Percentiles rank a stretch among this genome's conserved stretches.
phyloP scores from a whole-genome alignment of 768 basidiomycete genomes.

The Termitomyces sp. region DNA sequence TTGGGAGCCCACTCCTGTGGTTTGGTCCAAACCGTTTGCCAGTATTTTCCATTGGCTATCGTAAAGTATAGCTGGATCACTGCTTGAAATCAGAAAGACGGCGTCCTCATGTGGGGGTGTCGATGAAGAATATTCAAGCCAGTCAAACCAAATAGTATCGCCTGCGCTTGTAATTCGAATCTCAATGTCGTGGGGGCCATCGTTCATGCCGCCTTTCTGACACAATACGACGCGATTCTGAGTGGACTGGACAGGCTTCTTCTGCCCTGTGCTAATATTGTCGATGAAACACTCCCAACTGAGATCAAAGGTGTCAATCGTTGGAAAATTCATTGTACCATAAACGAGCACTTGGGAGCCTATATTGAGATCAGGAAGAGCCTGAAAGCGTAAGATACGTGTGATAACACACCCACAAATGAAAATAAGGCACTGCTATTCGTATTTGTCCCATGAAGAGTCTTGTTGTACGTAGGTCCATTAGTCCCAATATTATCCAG shows the following conservation, averaged over 20 bases:
- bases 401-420: conserved; percentile 22
- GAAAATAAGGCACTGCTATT: conserved; percentile 24
- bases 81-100: conserved; percentile 1
- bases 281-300: conserved; percentile 24
- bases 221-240: conserved; percentile 19
- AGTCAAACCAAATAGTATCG: conserved; percentile 27
- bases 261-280: conserved; percentile 11
- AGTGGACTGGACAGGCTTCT: neutral
- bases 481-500: conserved; percentile 25
- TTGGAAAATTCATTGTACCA: conserved; percentile 19
- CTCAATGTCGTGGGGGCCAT: conserved; percentile 20
- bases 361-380: neutral
- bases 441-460: conserved; percentile 25
- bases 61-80: too few species aligned
- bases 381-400: neutral
- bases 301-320: conserved; percentile 15
- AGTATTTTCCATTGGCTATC: too few species aligned
- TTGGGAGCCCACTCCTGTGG: too few species aligned
- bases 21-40: too few species aligned
- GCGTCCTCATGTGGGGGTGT: neutral
- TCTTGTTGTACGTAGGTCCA: conserved; percentile 27
- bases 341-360: conserved; percentile 13
- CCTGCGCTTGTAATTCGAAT: conserved; percentile 15
- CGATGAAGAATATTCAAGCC: conserved; percentile 21
- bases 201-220: conserved; percentile 9